phyloP scores from a whole-genome alignment of 805 yeast species.

The Spathaspora girioi region DNA sequence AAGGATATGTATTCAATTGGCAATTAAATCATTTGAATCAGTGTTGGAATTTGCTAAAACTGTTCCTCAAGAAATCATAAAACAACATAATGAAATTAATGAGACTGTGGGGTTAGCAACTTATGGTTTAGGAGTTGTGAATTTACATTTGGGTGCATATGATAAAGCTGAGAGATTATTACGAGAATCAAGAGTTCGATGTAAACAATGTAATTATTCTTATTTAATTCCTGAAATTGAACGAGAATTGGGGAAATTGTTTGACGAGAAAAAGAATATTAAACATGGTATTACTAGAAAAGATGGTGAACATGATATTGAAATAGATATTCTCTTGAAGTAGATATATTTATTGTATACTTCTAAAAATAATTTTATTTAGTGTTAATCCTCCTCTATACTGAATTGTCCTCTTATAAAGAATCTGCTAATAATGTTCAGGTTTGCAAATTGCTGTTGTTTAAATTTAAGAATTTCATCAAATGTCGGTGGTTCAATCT shows the following conservation, averaged over 20 bases:
- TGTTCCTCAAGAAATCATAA: slow-evolving; percentile 22
- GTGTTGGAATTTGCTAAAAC: slow-evolving; percentile 30
- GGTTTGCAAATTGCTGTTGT: slow-evolving; percentile 12
- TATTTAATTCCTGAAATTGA: slow-evolving; percentile 65
- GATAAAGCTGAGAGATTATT: slow-evolving; percentile 58
- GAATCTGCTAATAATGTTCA: slow-evolving; percentile 3
- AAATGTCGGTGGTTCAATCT: slow-evolving; percentile 33
- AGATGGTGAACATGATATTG: slow-evolving; percentile 13
- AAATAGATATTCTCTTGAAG: slow-evolving; percentile 21
- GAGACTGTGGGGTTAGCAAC: slow-evolving; percentile 78
- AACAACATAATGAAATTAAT: slow-evolving; percentile 31
- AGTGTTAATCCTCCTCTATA: background rate
- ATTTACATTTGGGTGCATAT: slow-evolving; percentile 55
- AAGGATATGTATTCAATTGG: slow-evolving; percentile 24
- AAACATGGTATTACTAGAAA: slow-evolving; percentile 5
- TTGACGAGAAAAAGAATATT: slow-evolving; percentile 25
- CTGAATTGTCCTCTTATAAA: background rate
- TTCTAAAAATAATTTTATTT: background rate
- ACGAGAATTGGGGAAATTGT: slow-evolving; percentile 56
- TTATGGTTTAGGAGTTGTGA: slow-evolving; percentile 81
- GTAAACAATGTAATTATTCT: slow-evolving; percentile 60
- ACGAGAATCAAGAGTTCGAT: slow-evolving; percentile 67
- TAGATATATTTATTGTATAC: background rate
- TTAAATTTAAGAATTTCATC: slow-evolving; percentile 25
- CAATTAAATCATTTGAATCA: slow-evolving; percentile 32